phyloP scores from a whole-genome alignment of 2,329 filamentous ascomycete species.

The Furcasterigmium furcatum region DNA sequence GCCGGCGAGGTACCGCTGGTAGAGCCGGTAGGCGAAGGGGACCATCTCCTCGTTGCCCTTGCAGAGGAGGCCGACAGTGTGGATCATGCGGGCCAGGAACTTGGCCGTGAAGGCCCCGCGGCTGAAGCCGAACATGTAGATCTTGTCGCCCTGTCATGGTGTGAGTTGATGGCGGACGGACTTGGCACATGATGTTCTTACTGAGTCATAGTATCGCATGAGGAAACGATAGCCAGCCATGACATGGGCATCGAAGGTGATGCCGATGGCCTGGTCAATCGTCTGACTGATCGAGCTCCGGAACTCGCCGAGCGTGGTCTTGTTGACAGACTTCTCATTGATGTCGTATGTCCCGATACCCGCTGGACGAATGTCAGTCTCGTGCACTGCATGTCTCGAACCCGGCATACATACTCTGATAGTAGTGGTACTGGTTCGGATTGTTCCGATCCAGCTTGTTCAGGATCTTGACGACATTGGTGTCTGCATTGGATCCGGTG shows the following conservation, averaged over 20 bases:
- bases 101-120: slow-evolving; percentile 51
- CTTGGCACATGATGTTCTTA: too few species aligned
- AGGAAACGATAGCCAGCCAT: slow-evolving; percentile 50
- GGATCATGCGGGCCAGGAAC: slow-evolving; percentile 49
- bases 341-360: too few species aligned
- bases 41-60: slow-evolving; percentile 53
- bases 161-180: too few species aligned
- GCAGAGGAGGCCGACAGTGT: slow-evolving; percentile 44
- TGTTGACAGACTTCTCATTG: too few species aligned
- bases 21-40: slow-evolving; percentile 42
- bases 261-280: slow-evolving; percentile 39
- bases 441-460: slow-evolving; percentile 40
- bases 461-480: slow-evolving; percentile 50
- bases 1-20: slow-evolving; percentile 36
- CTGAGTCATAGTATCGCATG: slow-evolving; percentile 49
- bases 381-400: slow-evolving; percentile 27
- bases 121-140: slow-evolving; percentile 53
- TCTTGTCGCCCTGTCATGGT: slow-evolving; percentile 41
- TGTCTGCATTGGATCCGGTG: slow-evolving; percentile 43
- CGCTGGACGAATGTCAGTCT: too few species aligned
- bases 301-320: too few species aligned
- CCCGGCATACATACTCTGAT: slow-evolving; percentile 44
- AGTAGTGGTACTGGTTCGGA: slow-evolving; percentile 44
- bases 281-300: slow-evolving; percentile 32
- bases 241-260: slow-evolving; percentile 47